Evolutionary conservation across 805 yeast genomes (phyloP).

Genomic region (Pichia sporocuriosa): DNA sequence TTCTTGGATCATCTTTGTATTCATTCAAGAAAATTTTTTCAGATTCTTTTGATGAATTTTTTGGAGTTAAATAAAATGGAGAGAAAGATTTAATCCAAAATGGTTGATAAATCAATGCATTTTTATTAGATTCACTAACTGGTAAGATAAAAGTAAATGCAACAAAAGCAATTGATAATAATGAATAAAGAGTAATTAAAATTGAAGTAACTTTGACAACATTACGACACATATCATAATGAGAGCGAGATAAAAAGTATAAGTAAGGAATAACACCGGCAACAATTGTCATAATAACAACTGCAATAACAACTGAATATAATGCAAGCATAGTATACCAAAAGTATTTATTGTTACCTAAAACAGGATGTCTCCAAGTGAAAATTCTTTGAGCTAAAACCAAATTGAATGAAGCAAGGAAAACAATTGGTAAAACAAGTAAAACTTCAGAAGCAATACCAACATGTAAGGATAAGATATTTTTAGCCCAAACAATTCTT

Average conservation of each 20-base stretch:
- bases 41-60: constrained; percentile 38
- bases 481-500: constrained; percentile 54
- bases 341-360: constrained; percentile 48
- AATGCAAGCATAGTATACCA: constrained; percentile 43
- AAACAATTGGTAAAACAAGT: constrained; percentile 49
- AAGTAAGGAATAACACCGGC: constrained; percentile 56
- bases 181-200: constrained; percentile 43
- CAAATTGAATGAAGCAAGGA: constrained; percentile 52
- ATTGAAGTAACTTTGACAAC: constrained; percentile 48
- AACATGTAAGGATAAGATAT: constrained; percentile 36
- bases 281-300: constrained; percentile 62
- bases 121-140: constrained; percentile 45
- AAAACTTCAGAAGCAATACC: constrained; percentile 57
- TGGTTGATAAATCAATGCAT: constrained; percentile 56
- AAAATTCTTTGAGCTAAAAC: constrained; percentile 66
- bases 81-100: constrained; percentile 69
- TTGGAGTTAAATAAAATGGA: constrained; percentile 52
- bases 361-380: constrained; percentile 72
- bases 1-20: constrained; percentile 15
- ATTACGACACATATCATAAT: constrained; percentile 45
- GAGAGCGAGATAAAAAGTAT: constrained; percentile 41
- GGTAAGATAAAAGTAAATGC: constrained; percentile 45
- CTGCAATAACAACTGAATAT: constrained; percentile 48
- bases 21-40: constrained; percentile 18
- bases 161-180: constrained; percentile 44